phyloP scores from a whole-genome alignment of 2,329 filamentous ascomycete species.

The Fusarium phyllophilum region DNA sequence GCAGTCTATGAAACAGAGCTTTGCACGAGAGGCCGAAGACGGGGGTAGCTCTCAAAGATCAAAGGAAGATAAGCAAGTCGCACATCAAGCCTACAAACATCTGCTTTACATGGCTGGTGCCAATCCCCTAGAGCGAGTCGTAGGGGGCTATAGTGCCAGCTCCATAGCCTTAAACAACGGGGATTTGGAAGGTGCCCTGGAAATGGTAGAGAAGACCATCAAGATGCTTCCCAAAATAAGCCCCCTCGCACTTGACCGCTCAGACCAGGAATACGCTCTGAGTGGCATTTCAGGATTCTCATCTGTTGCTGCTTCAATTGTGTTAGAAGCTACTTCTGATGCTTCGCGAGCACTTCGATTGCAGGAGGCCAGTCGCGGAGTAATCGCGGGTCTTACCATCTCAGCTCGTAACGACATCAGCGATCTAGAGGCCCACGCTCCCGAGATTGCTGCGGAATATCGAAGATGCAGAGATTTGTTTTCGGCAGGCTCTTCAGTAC shows the following conservation, averaged over 20 bases:
- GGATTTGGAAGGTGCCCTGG: background rate
- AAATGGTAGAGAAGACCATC: background rate
- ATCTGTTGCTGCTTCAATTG: background rate
- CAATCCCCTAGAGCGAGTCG: background rate
- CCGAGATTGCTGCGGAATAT: background rate
- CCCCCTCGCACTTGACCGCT: background rate
- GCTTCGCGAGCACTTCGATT: background rate
- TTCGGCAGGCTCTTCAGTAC: background rate
- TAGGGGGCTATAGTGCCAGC: background rate
- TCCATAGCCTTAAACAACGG: background rate
- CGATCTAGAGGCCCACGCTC: background rate
- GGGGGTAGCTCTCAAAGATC: background rate
- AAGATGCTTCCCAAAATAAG: background rate
- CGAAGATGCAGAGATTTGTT: background rate
- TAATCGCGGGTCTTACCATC: background rate
- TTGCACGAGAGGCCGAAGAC: background rate
- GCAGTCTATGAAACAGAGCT: background rate
- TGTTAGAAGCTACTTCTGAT: fast-evolving
- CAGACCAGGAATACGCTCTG: background rate
- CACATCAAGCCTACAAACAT: background rate
- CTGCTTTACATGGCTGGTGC: background rate
- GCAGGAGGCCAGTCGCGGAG: background rate
- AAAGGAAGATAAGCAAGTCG: background rate
- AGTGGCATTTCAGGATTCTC: background rate
- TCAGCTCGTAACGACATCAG: background rate